These are phyloP conservation scores for Gracilaria domingensis DNA, from an alignment of 23 red algal species.

Conservation along the genomic window DNA sequence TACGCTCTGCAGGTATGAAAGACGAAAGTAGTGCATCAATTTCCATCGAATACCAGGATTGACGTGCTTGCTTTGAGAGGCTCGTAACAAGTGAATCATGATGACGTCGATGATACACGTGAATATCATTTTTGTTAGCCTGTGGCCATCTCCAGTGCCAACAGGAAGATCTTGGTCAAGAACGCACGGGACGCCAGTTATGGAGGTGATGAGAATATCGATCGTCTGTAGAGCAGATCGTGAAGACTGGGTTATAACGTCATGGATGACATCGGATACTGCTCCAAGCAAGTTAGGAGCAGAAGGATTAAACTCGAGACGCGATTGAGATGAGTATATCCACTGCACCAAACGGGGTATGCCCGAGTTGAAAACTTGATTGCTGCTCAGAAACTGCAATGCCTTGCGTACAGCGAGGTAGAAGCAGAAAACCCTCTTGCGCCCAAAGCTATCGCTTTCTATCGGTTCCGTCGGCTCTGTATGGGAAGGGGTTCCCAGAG, in stretches of 20 bases:
- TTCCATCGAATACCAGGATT: constrained; percentile 4
- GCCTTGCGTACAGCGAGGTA: background rate
- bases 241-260: background rate
- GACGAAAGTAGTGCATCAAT: background rate
- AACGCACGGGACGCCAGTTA: constrained; percentile 1
- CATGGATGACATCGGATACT: background rate
- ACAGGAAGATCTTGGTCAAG: background rate
- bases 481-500: background rate
- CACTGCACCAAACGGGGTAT: background rate
- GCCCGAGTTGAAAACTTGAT: background rate
- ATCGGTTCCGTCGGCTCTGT: background rate
- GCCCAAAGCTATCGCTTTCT: background rate
- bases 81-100: background rate
- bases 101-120: background rate
- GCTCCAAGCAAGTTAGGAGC: constrained; percentile 2
- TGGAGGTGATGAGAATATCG: background rate
- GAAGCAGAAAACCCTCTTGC: background rate
- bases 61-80: background rate
- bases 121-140: background rate
- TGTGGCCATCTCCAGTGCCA: background rate
- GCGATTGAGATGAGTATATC: background rate
- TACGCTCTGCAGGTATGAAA: background rate
- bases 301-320: background rate
- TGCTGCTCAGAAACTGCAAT: constrained; percentile 6
- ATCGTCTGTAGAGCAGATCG: background rate